A percentile compares a stretch with the other conserved stretches of the same genome.
Evolutionary conservation across 768 basidiomycete species (phyloP).

Genomic region (Naganishia antarctica): DNA sequence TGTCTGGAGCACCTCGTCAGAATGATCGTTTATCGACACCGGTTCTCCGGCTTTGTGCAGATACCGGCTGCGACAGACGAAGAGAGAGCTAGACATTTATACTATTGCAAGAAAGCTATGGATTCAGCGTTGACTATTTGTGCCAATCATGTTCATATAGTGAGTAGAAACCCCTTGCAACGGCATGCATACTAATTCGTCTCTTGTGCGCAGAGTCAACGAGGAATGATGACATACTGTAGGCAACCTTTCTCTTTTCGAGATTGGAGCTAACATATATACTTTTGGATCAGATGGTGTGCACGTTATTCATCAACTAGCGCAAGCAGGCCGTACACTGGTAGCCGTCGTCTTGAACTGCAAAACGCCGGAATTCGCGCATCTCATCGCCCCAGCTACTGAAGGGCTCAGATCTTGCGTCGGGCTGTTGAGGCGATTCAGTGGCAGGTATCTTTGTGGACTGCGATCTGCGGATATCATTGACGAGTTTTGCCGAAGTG

Average conservation of each 20-base stretch:
- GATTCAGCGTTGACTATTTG: slow-evolving; percentile 75
- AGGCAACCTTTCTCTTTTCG: slow-evolving; percentile 47
- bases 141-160: slow-evolving; percentile 74
- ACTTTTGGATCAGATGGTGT: slow-evolving; percentile 69
- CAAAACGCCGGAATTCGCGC: slow-evolving; percentile 70
- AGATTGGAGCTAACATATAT: background rate
- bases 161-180: slow-evolving; percentile 48
- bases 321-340: slow-evolving; percentile 85
- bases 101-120: slow-evolving; percentile 59
- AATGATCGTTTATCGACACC: slow-evolving; percentile 81
- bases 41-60: slow-evolving; percentile 54
- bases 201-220: slow-evolving; percentile 53
- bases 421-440: slow-evolving; percentile 77
- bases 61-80: slow-evolving; percentile 53
- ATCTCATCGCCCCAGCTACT: slow-evolving; percentile 71
- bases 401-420: slow-evolving; percentile 84
- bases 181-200: background rate
- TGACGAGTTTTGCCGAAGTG: slow-evolving; percentile 83
- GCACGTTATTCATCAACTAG: slow-evolving; percentile 90
- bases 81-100: slow-evolving; percentile 57
- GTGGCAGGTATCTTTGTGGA: slow-evolving; percentile 86
- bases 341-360: slow-evolving; percentile 82
- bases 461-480: slow-evolving; percentile 84
- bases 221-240: slow-evolving; percentile 91
- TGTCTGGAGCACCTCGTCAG: slow-evolving; percentile 82